Evolutionary conservation across 495 filamentous ascomycete species (phyloP).

Genomic region (Sphaerosporella brunnea): DNA sequence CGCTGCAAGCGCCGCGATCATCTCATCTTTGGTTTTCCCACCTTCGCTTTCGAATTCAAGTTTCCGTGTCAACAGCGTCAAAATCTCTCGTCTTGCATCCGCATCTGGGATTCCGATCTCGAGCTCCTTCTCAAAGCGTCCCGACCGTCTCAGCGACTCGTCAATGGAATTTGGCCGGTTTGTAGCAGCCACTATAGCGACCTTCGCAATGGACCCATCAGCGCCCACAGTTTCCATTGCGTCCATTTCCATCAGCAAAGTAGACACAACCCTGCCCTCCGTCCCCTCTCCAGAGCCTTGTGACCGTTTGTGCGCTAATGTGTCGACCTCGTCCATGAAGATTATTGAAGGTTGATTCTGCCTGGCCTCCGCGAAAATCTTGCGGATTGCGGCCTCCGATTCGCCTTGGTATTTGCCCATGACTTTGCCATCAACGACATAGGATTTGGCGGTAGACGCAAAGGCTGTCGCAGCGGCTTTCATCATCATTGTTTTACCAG

Average conservation of each 20-base stretch:
- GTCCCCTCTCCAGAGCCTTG: slow-evolving; percentile 31
- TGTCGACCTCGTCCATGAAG: slow-evolving; percentile 65
- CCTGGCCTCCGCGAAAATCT: slow-evolving; percentile 53
- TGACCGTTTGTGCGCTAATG: slow-evolving; percentile 45
- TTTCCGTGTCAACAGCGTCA: slow-evolving; percentile 34
- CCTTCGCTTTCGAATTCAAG: slow-evolving; percentile 31
- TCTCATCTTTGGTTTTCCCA: slow-evolving; percentile 20
- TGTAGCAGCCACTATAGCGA: slow-evolving; percentile 59
- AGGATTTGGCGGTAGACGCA: slow-evolving; percentile 26
- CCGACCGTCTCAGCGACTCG: slow-evolving; percentile 45
- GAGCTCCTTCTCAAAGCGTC: slow-evolving; percentile 52
- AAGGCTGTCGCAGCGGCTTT: slow-evolving; percentile 34
- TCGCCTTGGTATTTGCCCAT: slow-evolving; percentile 63
- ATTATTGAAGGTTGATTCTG: slow-evolving; percentile 61
- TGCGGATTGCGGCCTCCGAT: slow-evolving; percentile 49
- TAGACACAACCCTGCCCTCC: slow-evolving; percentile 32
- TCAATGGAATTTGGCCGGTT: slow-evolving; percentile 60
- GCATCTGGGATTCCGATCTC: slow-evolving; percentile 66
- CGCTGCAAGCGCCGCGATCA: slow-evolving; percentile 30
- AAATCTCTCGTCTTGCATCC: slow-evolving; percentile 51
- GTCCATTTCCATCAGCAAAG: slow-evolving; percentile 38
- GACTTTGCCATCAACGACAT: slow-evolving; percentile 33
- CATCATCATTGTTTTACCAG: slow-evolving; percentile 45
- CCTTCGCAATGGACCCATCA: slow-evolving; percentile 26
- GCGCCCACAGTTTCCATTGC: slow-evolving; percentile 26